Evolutionary conservation across 805 yeast species (phyloP), one percentile per base, ranked within the genome.

Genomic region (Hanseniaspora meyeri): DNA sequence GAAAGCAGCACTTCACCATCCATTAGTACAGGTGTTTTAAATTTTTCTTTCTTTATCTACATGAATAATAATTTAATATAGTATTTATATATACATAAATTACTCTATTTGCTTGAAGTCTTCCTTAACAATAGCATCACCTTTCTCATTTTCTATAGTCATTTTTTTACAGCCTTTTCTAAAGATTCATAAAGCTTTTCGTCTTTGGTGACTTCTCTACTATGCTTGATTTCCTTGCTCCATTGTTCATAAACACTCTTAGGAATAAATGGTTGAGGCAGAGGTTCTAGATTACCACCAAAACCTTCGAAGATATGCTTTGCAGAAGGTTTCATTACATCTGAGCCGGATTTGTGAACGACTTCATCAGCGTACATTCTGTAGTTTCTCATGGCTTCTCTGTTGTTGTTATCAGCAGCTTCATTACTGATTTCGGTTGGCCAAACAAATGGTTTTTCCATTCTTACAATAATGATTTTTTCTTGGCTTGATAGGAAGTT

Each of bases 381-480:
- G 14, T 14, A 32, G 10, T 45, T 38, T 12, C 38, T 38, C 32
- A 43, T 43, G 19, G 36, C 19, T 14, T 12, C 10, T 32, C 46
- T 51, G 29, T 32, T 51, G 12, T 27, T 19, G 19, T 17, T 34
- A 31, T 45, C 50, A 4, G 19, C 31, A 11, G 17, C 45, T 59
- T 74, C 77, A 40, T 78, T 83, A 24, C 19, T 14, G 2, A 42
- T 19, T 20, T 14, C 31, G 2, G 46, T 20, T 4, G 99, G 99
- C 96, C 97, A 93, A 49, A 93, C 77, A 67, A 93, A 93, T 27
- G 99, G 98, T 62, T 91, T 88, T 58, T 81, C 82, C 91, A 93
- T 85, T 63, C 90, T 97, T 53, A 93, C 85, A 24, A 96, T 91
- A 97, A 93, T 93, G 71, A 89, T 90, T 74, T 93, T 93, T 61